A percentile compares a stretch with the other conserved stretches of the same genome.
These are phyloP conservation scores for Rhodofomes roseus DNA, from an alignment of 1,284 basidiomycete genomes.

Conservation along the genomic window DNA sequence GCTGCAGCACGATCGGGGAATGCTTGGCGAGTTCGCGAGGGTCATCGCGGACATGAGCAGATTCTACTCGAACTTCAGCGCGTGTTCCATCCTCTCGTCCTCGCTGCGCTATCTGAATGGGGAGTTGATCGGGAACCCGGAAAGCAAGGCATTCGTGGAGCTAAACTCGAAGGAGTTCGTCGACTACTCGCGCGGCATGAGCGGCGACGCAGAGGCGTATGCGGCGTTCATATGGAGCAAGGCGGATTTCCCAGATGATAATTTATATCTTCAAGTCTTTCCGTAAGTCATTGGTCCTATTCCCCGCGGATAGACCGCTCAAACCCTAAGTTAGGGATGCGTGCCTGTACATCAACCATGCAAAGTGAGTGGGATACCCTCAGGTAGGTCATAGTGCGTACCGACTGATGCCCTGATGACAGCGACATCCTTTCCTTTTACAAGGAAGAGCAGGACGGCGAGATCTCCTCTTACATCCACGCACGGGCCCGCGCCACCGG, in stretches of 20 bases:
- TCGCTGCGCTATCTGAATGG: constrained; percentile 13
- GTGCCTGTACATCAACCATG: constrained; percentile 11
- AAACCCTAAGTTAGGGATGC: constrained; percentile 6
- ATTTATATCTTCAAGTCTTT: constrained; percentile 9
- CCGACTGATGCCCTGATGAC: neutral
- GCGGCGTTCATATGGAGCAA: constrained; percentile 16
- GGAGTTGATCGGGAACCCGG: constrained; percentile 11
- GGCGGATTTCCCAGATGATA: constrained; percentile 10
- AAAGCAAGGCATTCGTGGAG: constrained; percentile 1
- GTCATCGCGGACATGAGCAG: constrained; percentile 7
- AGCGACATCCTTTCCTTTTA: constrained; percentile 17
- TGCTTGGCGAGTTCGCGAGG: constrained; percentile 11
- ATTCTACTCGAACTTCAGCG: constrained; percentile 10
- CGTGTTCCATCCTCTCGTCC: constrained; percentile 10
- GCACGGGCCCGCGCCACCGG: constrained; percentile 11
- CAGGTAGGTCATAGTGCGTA: neutral
- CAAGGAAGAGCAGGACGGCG: constrained; percentile 14
- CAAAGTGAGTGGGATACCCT: neutral
- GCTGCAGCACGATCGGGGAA: neutral
- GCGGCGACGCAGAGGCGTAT: constrained; percentile 12
- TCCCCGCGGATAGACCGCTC: neutral
- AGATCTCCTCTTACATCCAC: constrained; percentile 9
- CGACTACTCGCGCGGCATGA: constrained; percentile 7
- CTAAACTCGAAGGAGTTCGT: constrained; percentile 5
- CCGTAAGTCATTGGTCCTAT: constrained; percentile 10